These are phyloP conservation scores for Cystoisospora suis DNA, from an alignment of 169 alveolate species.

Conservation along the genomic window DNA sequence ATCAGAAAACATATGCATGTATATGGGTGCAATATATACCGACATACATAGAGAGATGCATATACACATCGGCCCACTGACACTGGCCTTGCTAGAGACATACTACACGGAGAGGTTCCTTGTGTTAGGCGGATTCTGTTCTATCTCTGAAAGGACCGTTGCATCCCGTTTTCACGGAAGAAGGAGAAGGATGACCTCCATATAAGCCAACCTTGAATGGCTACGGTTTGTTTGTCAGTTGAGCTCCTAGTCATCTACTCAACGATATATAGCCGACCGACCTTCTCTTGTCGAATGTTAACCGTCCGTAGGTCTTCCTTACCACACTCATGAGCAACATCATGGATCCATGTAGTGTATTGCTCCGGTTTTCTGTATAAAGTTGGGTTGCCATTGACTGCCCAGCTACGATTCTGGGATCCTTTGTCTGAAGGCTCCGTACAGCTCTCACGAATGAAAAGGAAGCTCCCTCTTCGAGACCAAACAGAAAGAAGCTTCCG, in stretches of 20 bases:
- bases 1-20: not conserved
- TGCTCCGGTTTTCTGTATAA: not conserved
- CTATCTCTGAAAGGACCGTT: no score
- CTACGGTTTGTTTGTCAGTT: not conserved
- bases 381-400: slow-evolving; percentile 47
- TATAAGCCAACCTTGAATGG: not conserved
- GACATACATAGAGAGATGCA: not conserved
- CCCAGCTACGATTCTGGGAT: slow-evolving; percentile 14
- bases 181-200: not conserved
- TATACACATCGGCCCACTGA: not conserved
- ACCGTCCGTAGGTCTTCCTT: not conserved
- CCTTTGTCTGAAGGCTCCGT: slow-evolving; percentile 50
- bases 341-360: not conserved
- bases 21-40: not conserved
- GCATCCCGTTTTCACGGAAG: no score
- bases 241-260: not conserved
- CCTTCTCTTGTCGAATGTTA: not conserved
- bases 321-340: not conserved
- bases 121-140: not conserved
- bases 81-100: not conserved
- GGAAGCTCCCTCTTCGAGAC: slow-evolving; percentile 4
- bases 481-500: slow-evolving; percentile 1
- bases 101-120: not conserved
- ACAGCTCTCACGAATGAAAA: slow-evolving; percentile 43
- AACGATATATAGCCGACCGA: not conserved